Conservation (phyloP, 2,329 filamentous ascomycete genomes). For the Plenodomus lindquistii region DNA sequence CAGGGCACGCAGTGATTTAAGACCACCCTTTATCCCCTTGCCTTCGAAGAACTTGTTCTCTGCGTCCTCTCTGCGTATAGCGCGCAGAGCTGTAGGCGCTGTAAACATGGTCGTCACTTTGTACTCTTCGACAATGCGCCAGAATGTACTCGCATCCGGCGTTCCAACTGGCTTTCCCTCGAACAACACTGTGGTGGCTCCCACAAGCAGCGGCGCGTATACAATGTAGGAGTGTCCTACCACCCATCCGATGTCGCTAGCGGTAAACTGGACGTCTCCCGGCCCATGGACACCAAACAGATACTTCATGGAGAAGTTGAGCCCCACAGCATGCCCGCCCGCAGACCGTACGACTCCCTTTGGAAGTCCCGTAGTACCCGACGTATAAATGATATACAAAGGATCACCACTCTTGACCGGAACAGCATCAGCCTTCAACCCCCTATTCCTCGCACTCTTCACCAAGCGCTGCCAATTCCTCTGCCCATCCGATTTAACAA, state of each 20-base stretch:
- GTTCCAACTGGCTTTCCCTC: slow-evolving; percentile 95
- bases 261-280: slow-evolving; percentile 79
- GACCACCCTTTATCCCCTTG: slow-evolving; percentile 68
- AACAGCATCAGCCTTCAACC: slow-evolving; percentile 72
- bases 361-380: slow-evolving; percentile 77
- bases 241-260: slow-evolving; percentile 91
- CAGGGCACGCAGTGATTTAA: slow-evolving; percentile 72
- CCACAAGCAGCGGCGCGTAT: slow-evolving; percentile 82
- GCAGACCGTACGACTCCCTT: slow-evolving; percentile 84
- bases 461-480: slow-evolving; percentile 79
- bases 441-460: slow-evolving; percentile 68
- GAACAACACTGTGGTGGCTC: slow-evolving; percentile 84
- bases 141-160: slow-evolving; percentile 84
- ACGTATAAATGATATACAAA: slow-evolving; percentile 91
- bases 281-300: slow-evolving; percentile 82
- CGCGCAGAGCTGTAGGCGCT: slow-evolving; percentile 82
- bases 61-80: slow-evolving; percentile 84
- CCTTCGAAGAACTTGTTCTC: slow-evolving; percentile 67
- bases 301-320: slow-evolving; percentile 81
- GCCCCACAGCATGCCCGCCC: slow-evolving; percentile 82
- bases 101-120: slow-evolving; percentile 80
- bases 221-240: slow-evolving; percentile 78
- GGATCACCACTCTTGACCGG: slow-evolving; percentile 76
- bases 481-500: slow-evolving; percentile 70
- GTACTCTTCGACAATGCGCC: slow-evolving; percentile 83